Base-by-base conservation (phyloP, 768 basidiomycete species). In the Amanita fuliginea region DNA sequence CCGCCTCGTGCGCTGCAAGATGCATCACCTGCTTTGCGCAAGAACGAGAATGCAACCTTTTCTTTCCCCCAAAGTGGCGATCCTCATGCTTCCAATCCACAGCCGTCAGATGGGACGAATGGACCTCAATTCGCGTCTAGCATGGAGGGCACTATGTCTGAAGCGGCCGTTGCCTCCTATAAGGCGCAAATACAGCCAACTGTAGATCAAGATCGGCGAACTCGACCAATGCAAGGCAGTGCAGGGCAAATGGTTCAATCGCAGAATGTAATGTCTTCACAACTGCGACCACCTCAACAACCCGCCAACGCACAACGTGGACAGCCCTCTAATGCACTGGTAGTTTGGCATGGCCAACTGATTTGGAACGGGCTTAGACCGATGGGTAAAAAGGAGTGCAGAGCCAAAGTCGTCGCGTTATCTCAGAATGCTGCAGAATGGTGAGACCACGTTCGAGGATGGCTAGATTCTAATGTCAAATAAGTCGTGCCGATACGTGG, bases 401-500 rank as follows among this genome's bases (percentile, higher is more conserved):
- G 67, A 33, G 61, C 71, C n/a, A 64, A 64, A 43, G 71, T 77
- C 13, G 33, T 63, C 4, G 65, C 66, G 18, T 61, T 56, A 42
- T 47, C 62, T 13, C 59, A 55, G 8, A 64, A 56, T 51, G 53
- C 55, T 13, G 49, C 44, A 9, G 57, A 67, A 26, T 60, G 68
- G 73, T 73, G 56, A 28, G 74, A n/a, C 36, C 33, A 3, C 10
- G 8, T 26, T 34, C 34, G 35, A 35, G 32, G 33, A 36, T 47
- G 37, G 46, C n/a, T 39, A 9, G 18, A 52, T 45, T 16, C 22
- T 47, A 7, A 14, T 43, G 39, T 14, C 43, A 26, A 24, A 26
- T 8, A 56, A 85, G 83, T 47, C 75, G 62, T 40, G 53, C 69
- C 6, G 67, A 75, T 2, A 73, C 67, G 0, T 84, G 81, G 82